Percentiles rank a stretch among this genome's conserved stretches.
Evolutionary conservation across 1,284 basidiomycete species (phyloP).

Genomic region (Fomes fomentarius): DNA sequence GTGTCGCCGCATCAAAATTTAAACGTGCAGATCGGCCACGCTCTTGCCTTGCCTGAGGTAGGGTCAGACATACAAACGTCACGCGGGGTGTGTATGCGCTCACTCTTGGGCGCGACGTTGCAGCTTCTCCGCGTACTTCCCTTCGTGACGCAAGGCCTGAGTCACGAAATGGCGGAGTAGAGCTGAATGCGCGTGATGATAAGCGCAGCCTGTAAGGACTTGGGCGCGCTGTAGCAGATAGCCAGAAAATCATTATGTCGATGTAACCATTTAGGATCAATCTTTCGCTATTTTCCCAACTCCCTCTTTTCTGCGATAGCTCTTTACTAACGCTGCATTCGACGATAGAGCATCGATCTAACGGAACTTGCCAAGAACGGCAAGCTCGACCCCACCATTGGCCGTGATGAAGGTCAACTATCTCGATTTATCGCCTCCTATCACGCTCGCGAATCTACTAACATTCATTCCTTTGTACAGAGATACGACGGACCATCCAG

Average conservation of each 20-base stretch:
- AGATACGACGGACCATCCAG: conserved; percentile 90
- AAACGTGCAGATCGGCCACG: conserved; percentile 31
- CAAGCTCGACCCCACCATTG: conserved; percentile 90
- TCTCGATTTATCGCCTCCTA: background rate
- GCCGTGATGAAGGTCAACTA: conserved; percentile 75
- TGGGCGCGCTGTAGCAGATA: background rate
- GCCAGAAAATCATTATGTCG: background rate
- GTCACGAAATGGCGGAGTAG: conserved; percentile 8
- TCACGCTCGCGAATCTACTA: background rate
- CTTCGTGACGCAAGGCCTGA: conserved; percentile 23
- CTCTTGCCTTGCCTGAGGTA: conserved; percentile 30
- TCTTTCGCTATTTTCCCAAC: conserved; percentile 6
- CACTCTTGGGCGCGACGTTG: conserved; percentile 48
- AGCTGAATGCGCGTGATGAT: conserved; percentile 3
- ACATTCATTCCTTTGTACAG: conserved; percentile 42
- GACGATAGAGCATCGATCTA: conserved; percentile 81
- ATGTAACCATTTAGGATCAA: background rate
- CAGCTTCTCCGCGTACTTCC: conserved; percentile 53
- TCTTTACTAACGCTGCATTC: background rate
- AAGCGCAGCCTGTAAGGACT: background rate
- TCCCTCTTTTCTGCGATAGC: background rate
- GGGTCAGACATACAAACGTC: background rate
- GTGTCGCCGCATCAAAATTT: conserved; percentile 34
- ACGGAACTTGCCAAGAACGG: conserved; percentile 84
- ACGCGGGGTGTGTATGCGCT: conserved; percentile 27